Base-by-base conservation (phyloP, 495 filamentous ascomycete genomes). In the Usnea hakonensis region DNA sequence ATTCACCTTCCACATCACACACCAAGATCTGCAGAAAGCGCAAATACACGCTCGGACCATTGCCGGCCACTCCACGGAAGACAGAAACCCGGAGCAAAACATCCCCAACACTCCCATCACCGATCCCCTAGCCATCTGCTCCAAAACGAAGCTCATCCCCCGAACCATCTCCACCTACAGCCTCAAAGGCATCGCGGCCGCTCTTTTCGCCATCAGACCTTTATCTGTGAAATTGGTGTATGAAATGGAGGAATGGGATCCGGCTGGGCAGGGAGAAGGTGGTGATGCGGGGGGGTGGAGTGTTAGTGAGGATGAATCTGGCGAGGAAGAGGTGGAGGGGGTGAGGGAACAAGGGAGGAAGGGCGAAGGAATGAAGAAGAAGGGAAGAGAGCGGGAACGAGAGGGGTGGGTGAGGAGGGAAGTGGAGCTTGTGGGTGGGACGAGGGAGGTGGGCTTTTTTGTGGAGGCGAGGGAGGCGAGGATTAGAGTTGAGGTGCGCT, bases 201-300 rank as follows among this genome's bases (percentile, higher is more conserved):
- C 82, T 60, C 69, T 87, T 65, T 92, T 95, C 71, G 78, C 76
- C 10, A 68, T 91, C 33, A 69, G 73, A 52, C 87, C 90, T 14
- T 77, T 89, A 67, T 72, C 75, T 41, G 72, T 92, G 54, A 77
- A 79, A 62, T 67, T 98, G 59, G 74, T 91, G 16, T 90, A 85
- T 85, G 88, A 94, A 74, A 93, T 90, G 21, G 86, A 89, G 57
- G 88, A 95, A 71, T 87, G 85, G 83, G 90, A 95, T 75, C 89
- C 89, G 2, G 83, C 89, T 0, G 72, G 68, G n/a, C 69, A 76
- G 30, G 67, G 69, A 37, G 82, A 77, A 21, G 81, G n/a, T n/a
- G n/a, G n/a, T n/a, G n/a, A 81, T 55, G 83, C 83, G 67, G 84
- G 85, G 63, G 60, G 64, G n/a, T 63, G 41, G 40, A 83, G 79